Percentiles rank a stretch among this genome's conserved stretches.
Conservation (phyloP, 345 rosid genomes). For the Salix dunnii region DNA sequence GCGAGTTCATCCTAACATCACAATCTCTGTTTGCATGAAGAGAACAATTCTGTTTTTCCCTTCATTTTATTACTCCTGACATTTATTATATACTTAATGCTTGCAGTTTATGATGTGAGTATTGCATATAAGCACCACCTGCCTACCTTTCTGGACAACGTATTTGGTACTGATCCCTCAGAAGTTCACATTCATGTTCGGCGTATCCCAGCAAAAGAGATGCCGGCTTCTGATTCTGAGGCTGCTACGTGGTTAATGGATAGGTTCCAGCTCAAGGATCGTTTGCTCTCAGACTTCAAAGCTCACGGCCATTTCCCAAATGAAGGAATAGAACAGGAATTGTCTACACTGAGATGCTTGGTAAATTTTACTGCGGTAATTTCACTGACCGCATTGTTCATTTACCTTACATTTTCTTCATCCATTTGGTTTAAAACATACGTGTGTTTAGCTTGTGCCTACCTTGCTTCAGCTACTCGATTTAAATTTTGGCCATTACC, state of each 20-base stretch:
- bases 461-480: slow-evolving; percentile 47
- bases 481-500: slow-evolving; percentile 43
- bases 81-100: not conserved
- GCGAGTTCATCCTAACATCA: not conserved
- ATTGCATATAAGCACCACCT: slow-evolving; percentile 67
- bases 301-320: slow-evolving; percentile 54
- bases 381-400: slow-evolving; percentile 47
- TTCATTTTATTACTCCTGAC: not conserved
- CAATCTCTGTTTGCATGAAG: not conserved
- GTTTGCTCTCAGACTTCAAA: slow-evolving; percentile 55
- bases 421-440: slow-evolving; percentile 51
- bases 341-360: slow-evolving; percentile 47
- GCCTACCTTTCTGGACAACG: slow-evolving; percentile 76
- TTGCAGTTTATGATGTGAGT: slow-evolving; percentile 75
- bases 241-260: slow-evolving; percentile 59
- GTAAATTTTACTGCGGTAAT: slow-evolving; percentile 44
- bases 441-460: slow-evolving; percentile 53
- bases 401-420: slow-evolving; percentile 55
- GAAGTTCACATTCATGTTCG: slow-evolving; percentile 76
- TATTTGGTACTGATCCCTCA: slow-evolving; percentile 73
- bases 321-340: slow-evolving; percentile 41
- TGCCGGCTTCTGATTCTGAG: slow-evolving; percentile 46
- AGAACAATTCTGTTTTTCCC: not conserved
- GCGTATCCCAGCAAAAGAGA: slow-evolving; percentile 42
- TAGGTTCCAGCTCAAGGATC: slow-evolving; percentile 58